A percentile compares a stretch with the other conserved stretches of the same genome.
Evolutionary conservation across 495 filamentous ascomycete species (phyloP).

Genomic region (Astrothelium macrocarpum): DNA sequence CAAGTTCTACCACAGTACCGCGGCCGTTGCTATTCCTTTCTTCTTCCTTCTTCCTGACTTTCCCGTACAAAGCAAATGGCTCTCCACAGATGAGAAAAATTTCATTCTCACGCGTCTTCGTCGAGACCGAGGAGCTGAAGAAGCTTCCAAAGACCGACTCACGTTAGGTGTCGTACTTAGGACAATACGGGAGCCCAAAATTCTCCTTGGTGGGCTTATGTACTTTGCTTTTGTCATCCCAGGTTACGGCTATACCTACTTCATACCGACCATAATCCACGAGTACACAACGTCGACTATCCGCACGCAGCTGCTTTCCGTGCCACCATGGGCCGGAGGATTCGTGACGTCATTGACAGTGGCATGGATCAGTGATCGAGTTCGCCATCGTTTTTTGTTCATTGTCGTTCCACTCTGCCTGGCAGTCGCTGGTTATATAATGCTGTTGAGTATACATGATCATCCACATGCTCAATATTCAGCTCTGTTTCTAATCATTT

Average conservation of each 20-base stretch:
- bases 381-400: conserved; percentile 31
- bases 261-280: conserved; percentile 23
- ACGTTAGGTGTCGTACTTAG: conserved; percentile 25
- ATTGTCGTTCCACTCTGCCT: conserved; percentile 27
- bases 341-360: background rate
- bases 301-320: background rate
- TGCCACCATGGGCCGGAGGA: background rate
- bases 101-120: conserved; percentile 34
- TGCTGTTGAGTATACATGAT: conserved; percentile 26
- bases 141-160: conserved; percentile 27
- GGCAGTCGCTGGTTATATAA: conserved; percentile 26
- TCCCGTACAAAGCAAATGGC: conserved; percentile 34
- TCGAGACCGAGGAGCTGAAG: background rate
- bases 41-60: conserved; percentile 38
- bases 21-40: conserved; percentile 31
- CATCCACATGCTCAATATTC: conserved; percentile 30
- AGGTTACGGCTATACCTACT: conserved; percentile 28
- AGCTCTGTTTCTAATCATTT: conserved; percentile 33
- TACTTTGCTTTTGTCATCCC: conserved; percentile 30
- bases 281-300: background rate
- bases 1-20: conserved; percentile 17
- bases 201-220: conserved; percentile 23
- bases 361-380: conserved; percentile 25
- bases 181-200: conserved; percentile 27
- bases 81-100: conserved; percentile 29